Evolutionary conservation across 768 basidiomycete species (phyloP), one percentile per base, ranked within the genome.

Genomic region (Lentinula lateritia): DNA sequence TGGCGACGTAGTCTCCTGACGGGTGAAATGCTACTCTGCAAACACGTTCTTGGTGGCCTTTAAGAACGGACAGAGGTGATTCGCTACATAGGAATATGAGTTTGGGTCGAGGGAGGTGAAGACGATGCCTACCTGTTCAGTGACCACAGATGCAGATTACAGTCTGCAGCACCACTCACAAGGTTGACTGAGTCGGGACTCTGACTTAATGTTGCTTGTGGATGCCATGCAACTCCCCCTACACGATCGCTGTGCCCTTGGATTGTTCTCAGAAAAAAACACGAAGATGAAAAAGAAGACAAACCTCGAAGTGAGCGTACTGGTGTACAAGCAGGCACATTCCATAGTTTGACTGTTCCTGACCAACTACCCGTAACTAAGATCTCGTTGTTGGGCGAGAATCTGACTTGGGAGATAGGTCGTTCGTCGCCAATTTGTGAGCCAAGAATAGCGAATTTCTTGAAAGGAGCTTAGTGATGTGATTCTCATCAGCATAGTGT

Each of bases 351-450:
- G 20, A 95, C 87, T 48, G 87, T 87, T 18, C 97, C 97, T 34
- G 95, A 92, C 97, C 97, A 99, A 66, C 93, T 95, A 10, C 91
- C 95, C 1, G 96, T 96, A 4, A 94, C 91, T 52, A 98, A 83
- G 61, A 90, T 81, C 68, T 91, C 75, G 71, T 89, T 90, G 71
- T 98, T 91, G 7, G 97, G 97, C 3, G 96, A 86, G 73, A 98
- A 98, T 42, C 97, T 89, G 34, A 98, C 92, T 76, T 91, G 88
- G 2, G 94, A 90, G 65, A 98, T 85, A 0, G 97, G 95, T 46
- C 97, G 84, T 66, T 97, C 95, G 72, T 98, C 97, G 59, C 95
- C 97, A 66, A 98, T 95, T 80, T 98, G 96, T 0, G 97, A 98
- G 23, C 97, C 97, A 50, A 98, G 84, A 68, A 95, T 96, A 52